phyloP scores from a whole-genome alignment of 306 rosid genomes.

The Cicer arietinum region DNA sequence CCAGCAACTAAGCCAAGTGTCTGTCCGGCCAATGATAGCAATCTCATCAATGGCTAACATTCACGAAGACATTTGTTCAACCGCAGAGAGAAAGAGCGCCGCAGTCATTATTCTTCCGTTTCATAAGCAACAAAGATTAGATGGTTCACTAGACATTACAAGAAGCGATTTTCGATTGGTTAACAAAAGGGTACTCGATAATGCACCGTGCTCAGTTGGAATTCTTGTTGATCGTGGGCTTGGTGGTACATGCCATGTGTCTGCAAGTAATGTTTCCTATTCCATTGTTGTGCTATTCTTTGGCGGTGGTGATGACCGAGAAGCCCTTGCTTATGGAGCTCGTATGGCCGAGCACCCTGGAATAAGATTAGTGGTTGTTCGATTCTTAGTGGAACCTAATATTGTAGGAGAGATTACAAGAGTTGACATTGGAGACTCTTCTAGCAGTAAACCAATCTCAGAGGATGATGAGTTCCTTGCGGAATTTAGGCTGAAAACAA shows the following conservation, averaged over 20 bases:
- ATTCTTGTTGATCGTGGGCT: constrained; percentile 84
- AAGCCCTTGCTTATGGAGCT: constrained; percentile 77
- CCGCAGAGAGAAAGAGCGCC: constrained; percentile 68
- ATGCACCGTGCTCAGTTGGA: constrained; percentile 88
- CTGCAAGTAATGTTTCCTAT: constrained; percentile 76
- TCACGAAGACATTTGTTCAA: constrained; percentile 82
- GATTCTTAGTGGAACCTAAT: constrained; percentile 52
- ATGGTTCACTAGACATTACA: constrained; percentile 65
- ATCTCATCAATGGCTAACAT: constrained; percentile 73
- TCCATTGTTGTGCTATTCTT: constrained; percentile 67
- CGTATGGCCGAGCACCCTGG: constrained; percentile 95
- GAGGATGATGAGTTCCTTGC: constrained; percentile 56
- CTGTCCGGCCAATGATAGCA: constrained; percentile 76
- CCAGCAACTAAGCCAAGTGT: constrained; percentile 69
- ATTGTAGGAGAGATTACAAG: constrained; percentile 47
- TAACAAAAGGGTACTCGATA: constrained; percentile 71
- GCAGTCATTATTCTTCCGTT: constrained; percentile 83
- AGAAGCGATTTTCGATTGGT: constrained; percentile 62
- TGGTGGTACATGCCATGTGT: constrained; percentile 73
- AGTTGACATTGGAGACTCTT: constrained; percentile 45
- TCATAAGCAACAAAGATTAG: constrained; percentile 83
- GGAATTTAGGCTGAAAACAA: constrained; percentile 49
- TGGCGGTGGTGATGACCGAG: constrained; percentile 87
- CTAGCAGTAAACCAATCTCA: constrained; percentile 39
- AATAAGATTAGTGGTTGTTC: constrained; percentile 60